Base-by-base conservation (phyloP, 441 rosid genomes). In the Theobroma grandiflorum region DNA sequence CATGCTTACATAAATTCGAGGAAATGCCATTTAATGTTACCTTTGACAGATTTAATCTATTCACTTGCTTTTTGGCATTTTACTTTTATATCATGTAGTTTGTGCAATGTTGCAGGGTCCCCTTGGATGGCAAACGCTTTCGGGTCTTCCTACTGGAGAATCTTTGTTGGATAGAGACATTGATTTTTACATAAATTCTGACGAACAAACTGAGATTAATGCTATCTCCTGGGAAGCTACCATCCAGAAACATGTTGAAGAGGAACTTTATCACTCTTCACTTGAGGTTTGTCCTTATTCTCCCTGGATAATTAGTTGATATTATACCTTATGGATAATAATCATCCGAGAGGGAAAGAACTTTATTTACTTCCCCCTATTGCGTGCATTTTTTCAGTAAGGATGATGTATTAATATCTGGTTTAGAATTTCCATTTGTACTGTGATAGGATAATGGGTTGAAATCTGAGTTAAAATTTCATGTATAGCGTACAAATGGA, bases 191-290 rank as follows among this genome's bases (percentile, higher is more conserved):
- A 85, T 90, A 78, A 94, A 90, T 84, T 85, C 89, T 22, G 92
- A 90, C 71, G 93, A 91, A 72, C 91, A 90, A 66, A 79, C 94
- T 26, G 91, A 90, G 87, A 85, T 95, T 86, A 91, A 84, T 87
- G 96, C 94, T 57, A 85, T 96, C 78, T 91, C 94, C 72, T 97
- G 99, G 99, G 99, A 97, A 89, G 95, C 93, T 82, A 89, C 97
- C 72, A 89, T 94, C 79, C 98, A 97, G 80, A 95, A 93, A 79
- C 98, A 88, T 84, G 86, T 97, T 69, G 94, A 93, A 85, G 98
- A 94, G 85, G 99, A 94, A 84, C 98, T 97, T 77, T 90, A 94
- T 85, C 88, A 90, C 87, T 84, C 98, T 65, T 91, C 95, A 74
- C 84, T 89, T 59, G 89, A 91, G 96, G 99, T 93, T 85, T 80